Evolutionary conservation across 1,139 yeast genomes (phyloP).

Genomic region (Pichia sorboxylosa): DNA sequence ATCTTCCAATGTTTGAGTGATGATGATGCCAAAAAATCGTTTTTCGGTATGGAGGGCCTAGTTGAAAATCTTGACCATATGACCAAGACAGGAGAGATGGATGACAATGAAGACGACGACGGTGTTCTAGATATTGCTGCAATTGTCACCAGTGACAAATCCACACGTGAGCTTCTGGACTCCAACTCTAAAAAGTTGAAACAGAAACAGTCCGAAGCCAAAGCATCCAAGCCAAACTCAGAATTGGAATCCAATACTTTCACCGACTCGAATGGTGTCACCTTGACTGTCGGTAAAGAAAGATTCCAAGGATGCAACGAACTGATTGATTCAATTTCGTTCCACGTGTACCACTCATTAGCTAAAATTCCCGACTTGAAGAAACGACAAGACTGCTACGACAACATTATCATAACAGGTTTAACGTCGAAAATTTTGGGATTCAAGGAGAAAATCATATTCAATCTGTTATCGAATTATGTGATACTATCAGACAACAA

Average conservation of each 20-base stretch:
- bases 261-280: constrained; percentile 43
- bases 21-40: constrained; percentile 44
- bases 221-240: constrained; percentile 34
- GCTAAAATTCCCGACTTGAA: constrained; percentile 50
- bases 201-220: constrained; percentile 23
- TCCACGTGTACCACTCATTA: constrained; percentile 43
- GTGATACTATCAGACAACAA: constrained; percentile 33
- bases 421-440: constrained; percentile 67
- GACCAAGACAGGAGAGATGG: constrained; percentile 4
- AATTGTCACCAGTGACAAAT: constrained; percentile 64
- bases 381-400: constrained; percentile 78
- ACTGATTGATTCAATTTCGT: constrained; percentile 44
- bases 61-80: constrained; percentile 27
- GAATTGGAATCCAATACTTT: constrained; percentile 60
- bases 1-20: constrained; percentile 72
- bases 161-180: constrained; percentile 51
- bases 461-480: constrained; percentile 42
- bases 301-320: constrained; percentile 68
- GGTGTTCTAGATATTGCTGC: constrained; percentile 84
- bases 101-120: constrained; percentile 40
- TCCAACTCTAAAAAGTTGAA: constrained; percentile 36
- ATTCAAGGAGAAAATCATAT: constrained; percentile 57
- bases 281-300: constrained; percentile 65
- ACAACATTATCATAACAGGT: constrained; percentile 71
- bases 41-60: constrained; percentile 43